Evolutionary conservation across 148 eudicot species (phyloP).

Genomic region (Amaranthus cruentus): DNA sequence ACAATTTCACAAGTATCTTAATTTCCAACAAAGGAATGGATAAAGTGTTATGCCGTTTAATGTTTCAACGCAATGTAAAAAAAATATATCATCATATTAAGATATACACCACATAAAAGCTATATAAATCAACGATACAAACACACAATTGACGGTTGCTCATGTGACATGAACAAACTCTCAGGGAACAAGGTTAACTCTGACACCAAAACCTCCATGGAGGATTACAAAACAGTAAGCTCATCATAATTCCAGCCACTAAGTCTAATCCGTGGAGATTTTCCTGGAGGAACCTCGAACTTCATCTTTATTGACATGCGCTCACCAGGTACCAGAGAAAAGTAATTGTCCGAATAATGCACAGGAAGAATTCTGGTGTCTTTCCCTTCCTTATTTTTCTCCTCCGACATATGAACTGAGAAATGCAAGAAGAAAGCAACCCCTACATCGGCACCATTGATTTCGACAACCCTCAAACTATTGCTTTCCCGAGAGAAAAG

Average conservation of each 20-base stretch:
- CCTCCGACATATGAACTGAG: constrained; percentile 62
- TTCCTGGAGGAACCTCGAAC: constrained; percentile 79
- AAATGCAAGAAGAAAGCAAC: constrained; percentile 90
- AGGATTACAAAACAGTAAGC: constrained; percentile 36
- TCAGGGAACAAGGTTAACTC: not conserved
- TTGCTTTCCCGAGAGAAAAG: constrained; percentile 30
- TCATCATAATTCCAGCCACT: constrained; percentile 70
- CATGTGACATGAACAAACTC: too few relatives aligned
- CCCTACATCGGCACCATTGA: constrained; percentile 59
- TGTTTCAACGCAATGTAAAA: too few relatives aligned
- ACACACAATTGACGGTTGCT: too few relatives aligned
- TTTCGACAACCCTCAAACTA: constrained; percentile 36
- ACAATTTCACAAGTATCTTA: too few relatives aligned
- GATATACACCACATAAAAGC: too few relatives aligned
- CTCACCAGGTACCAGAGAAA: constrained; percentile 88
- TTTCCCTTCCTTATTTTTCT: constrained; percentile 52
- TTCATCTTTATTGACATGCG: constrained; percentile 47
- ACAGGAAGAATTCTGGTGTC: constrained; percentile 92
- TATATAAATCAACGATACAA: too few relatives aligned
- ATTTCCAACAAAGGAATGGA: too few relatives aligned
- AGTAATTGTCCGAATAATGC: constrained; percentile 95
- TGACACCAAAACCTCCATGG: not conserved
- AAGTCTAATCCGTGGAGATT: constrained; percentile 56
- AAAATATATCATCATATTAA: too few relatives aligned
- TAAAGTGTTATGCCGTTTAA: too few relatives aligned